A percentile compares a stretch with the other conserved stretches of the same genome.
phyloP scores from a whole-genome alignment of 192 early-diverging fungal species.

The Coemansia brasiliensis region DNA sequence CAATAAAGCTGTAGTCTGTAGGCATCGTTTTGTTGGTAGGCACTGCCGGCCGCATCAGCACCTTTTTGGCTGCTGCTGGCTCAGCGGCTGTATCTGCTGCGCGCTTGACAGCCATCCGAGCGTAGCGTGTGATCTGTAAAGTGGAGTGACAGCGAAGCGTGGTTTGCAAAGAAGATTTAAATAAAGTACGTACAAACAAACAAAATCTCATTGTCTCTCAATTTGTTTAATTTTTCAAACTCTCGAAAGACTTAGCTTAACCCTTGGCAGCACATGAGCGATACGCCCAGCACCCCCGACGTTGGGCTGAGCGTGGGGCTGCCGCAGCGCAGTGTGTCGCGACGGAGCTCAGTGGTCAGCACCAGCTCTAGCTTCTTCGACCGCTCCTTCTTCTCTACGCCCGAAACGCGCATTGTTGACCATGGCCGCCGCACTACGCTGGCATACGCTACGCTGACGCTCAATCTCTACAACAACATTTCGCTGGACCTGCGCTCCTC shows the following conservation, averaged over 20 bases:
- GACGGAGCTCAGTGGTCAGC: constrained; percentile 52
- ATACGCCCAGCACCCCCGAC: not conserved
- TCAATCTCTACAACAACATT: constrained; percentile 54
- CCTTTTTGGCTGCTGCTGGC: constrained; percentile 17
- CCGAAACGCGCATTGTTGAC: constrained; percentile 45
- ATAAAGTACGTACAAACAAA: not conserved
- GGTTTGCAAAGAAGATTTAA: not conserved
- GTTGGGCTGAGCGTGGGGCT: constrained; percentile 7
- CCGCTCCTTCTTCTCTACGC: constrained; percentile 52
- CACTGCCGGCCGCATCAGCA: constrained; percentile 9
- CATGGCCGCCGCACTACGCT: constrained; percentile 41
- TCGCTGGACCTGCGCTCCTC: constrained; percentile 41
- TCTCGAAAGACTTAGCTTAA: no score
- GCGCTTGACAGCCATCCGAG: constrained; percentile 30
- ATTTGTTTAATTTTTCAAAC: no score
- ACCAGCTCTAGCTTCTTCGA: constrained; percentile 55
- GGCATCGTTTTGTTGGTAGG: constrained; percentile 71
- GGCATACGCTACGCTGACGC: constrained; percentile 49
- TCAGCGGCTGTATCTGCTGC: constrained; percentile 6
- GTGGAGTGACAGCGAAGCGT: not conserved
- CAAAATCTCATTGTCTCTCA: not conserved
- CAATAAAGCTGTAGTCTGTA: constrained; percentile 57
- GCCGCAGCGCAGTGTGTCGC: constrained; percentile 32
- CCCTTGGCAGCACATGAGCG: constrained; percentile 3
- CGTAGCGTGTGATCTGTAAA: constrained; percentile 1